phyloP scores from a whole-genome alignment of 176 grass and related monocot species.

The Rhynchospora tenuis region DNA sequence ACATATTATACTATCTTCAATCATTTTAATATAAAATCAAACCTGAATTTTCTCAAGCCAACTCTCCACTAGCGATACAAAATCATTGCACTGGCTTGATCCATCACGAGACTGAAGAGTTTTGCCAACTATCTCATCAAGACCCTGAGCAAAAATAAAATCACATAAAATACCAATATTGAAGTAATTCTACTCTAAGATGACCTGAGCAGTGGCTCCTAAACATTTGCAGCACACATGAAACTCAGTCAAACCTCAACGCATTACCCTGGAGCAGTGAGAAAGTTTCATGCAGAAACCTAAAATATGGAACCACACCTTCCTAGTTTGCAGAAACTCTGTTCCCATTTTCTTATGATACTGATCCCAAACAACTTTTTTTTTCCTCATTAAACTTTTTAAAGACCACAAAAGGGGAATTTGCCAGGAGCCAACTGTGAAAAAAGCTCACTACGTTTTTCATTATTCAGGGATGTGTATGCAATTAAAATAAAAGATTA shows the following conservation, averaged over 20 bases:
- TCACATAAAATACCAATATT: background rate
- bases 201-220: background rate
- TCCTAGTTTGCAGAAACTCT: background rate
- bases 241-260: background rate
- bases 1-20: background rate
- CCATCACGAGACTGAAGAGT: constrained; percentile 54
- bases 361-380: background rate
- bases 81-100: constrained; percentile 64
- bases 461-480: background rate
- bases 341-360: background rate
- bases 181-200: constrained; percentile 8
- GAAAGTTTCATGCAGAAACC: background rate
- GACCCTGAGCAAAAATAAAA: constrained; percentile 33
- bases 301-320: background rate
- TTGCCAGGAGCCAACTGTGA: background rate
- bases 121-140: constrained; percentile 69
- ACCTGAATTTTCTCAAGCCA: constrained; percentile 82
- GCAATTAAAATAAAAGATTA: background rate
- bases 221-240: background rate
- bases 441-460: background rate
- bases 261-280: background rate
- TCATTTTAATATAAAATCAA: background rate
- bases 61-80: constrained; percentile 55
- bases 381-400: background rate
- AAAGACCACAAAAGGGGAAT: background rate